These are phyloP conservation scores for Mycothermus thermophilus DNA, from an alignment of 495 filamentous ascomycete species.

Conservation along the genomic window DNA sequence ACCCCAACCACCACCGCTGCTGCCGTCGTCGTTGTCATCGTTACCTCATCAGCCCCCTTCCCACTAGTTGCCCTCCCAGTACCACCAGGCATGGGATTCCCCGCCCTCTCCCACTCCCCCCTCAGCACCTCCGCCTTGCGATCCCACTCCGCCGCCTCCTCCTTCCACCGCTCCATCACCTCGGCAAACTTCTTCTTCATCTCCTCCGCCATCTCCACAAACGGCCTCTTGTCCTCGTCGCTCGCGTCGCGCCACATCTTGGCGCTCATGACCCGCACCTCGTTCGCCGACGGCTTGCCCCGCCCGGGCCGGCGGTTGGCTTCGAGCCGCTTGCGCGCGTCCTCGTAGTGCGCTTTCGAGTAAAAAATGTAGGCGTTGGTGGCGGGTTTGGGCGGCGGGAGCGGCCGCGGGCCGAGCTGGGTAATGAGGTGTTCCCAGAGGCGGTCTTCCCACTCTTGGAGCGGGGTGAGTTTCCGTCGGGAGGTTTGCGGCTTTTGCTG, in stretches of 20 bases:
- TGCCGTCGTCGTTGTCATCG: no score
- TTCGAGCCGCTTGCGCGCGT: conserved; percentile 59
- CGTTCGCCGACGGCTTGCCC: conserved; percentile 57
- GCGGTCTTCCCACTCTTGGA: conserved; percentile 59
- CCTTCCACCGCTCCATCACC: conserved; percentile 43
- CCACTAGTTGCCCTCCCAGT: no score
- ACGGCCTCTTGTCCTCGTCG: conserved; percentile 56
- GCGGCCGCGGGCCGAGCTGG: conserved; percentile 58
- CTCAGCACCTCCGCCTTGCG: conserved; percentile 43
- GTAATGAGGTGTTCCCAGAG: conserved; percentile 53
- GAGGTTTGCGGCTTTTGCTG: background rate
- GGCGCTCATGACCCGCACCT: conserved; percentile 67
- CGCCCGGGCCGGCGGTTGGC: conserved; percentile 48
- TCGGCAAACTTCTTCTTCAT: conserved; percentile 51
- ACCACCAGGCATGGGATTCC: conserved; percentile 37
- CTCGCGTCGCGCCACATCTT: conserved; percentile 76
- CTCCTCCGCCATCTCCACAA: conserved; percentile 52
- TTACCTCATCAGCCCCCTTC: no score
- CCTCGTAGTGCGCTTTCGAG: conserved; percentile 67
- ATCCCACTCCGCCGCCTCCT: conserved; percentile 55
- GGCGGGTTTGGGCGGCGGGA: conserved; percentile 52
- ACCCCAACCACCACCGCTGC: background rate
- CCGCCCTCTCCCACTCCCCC: conserved; percentile 46
- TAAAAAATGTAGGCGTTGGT: conserved; percentile 64
- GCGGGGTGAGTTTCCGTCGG: conserved; percentile 33